phyloP scores from a whole-genome alignment of 768 basidiomycete genomes.

The Cubamyces lactineus region DNA sequence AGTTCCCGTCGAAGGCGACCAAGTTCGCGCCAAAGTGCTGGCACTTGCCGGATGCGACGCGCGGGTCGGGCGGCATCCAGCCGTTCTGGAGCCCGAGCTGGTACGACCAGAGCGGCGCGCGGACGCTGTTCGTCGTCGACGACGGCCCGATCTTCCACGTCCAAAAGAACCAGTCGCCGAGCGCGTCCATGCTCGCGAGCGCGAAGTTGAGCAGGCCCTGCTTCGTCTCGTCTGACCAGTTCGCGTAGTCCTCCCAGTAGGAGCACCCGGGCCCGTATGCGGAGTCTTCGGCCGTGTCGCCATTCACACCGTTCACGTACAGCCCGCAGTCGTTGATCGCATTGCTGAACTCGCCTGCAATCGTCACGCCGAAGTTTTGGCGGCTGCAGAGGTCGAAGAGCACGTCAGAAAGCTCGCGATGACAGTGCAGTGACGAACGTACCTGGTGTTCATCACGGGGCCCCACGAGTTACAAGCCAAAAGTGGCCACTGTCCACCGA shows the following conservation, averaged over 20 bases:
- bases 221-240: conserved; percentile 54
- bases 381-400: conserved; percentile 36
- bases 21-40: conserved; percentile 49
- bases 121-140: conserved; percentile 46
- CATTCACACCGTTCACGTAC: conserved; percentile 40
- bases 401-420: not conserved
- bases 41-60: conserved; percentile 65
- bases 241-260: conserved; percentile 49
- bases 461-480: conserved; percentile 42
- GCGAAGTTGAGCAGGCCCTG: conserved; percentile 54
- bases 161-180: conserved; percentile 76
- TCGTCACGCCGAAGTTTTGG: conserved; percentile 62
- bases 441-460: conserved; percentile 44
- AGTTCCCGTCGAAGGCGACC: conserved; percentile 52
- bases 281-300: conserved; percentile 20
- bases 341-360: conserved; percentile 75
- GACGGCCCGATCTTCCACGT: conserved; percentile 78
- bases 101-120: conserved; percentile 70
- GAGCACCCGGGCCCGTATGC: conserved; percentile 40
- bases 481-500: conserved; percentile 36
- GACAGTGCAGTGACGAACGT: conserved; percentile 8
- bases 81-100: conserved; percentile 69
- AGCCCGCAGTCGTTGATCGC: conserved; percentile 69
- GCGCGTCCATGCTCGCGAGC: conserved; percentile 63
- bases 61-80: conserved; percentile 77